Percentiles rank a stretch among this genome's conserved stretches.
Evolutionary conservation across 495 filamentous ascomycete genomes (phyloP).

Genomic region (Jackrogersella minutella): DNA sequence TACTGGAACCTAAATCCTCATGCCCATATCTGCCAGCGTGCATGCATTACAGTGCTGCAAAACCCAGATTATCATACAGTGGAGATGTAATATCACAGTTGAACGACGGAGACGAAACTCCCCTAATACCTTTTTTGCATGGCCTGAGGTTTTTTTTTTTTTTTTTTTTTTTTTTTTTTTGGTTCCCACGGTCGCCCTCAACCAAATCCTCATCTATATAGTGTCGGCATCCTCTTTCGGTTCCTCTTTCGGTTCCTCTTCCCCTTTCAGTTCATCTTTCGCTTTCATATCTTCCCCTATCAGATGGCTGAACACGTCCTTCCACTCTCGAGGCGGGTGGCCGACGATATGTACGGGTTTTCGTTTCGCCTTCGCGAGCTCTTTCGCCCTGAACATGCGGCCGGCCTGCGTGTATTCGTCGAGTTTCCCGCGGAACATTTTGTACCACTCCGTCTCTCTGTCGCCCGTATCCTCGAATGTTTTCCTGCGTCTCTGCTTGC

Average conservation of each 20-base stretch:
- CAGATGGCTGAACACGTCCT: slow-evolving; percentile 48
- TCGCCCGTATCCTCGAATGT: slow-evolving; percentile 41
- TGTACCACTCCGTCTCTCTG: slow-evolving; percentile 50
- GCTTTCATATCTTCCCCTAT: too few species aligned
- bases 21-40: not conserved
- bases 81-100: not conserved
- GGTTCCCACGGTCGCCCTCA: too few species aligned
- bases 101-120: not conserved
- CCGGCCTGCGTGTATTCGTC: slow-evolving; percentile 37
- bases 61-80: slow-evolving; percentile 11
- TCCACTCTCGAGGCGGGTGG: slow-evolving; percentile 28
- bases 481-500: slow-evolving; percentile 60
- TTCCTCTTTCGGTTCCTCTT: not conserved
- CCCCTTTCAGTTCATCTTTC: not conserved
- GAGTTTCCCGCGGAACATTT: slow-evolving; percentile 49
- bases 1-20: slow-evolving; percentile 1
- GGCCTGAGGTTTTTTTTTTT: not conserved
- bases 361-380: slow-evolving; percentile 25
- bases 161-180: too few species aligned
- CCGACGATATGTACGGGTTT: slow-evolving; percentile 47
- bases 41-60: slow-evolving; percentile 5
- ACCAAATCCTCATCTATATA: not conserved
- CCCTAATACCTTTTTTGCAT: not conserved
- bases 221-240: not conserved
- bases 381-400: slow-evolving; percentile 36